These are phyloP conservation scores for Asterionellopsis glacialis DNA, from an alignment of 108 stramenopile species.

Conservation along the genomic window DNA sequence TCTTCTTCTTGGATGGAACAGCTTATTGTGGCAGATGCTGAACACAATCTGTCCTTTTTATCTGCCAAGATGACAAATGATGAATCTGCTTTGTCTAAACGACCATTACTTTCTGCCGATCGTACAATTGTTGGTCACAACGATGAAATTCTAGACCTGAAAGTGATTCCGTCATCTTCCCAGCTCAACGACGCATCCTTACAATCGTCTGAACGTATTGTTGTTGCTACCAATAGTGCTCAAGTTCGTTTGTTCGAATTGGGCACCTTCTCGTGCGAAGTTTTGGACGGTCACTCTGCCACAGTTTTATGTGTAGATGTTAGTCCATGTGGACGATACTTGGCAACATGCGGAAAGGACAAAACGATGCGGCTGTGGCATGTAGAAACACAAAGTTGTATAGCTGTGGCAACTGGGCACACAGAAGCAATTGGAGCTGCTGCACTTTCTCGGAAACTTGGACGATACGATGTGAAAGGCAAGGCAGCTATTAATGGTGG, in stretches of 20 bases:
- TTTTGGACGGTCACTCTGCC: constrained; percentile 91
- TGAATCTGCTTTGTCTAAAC: constrained; percentile 3
- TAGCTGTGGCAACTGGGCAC: constrained; percentile 78
- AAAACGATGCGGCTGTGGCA: constrained; percentile 83
- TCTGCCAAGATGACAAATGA: constrained; percentile 20
- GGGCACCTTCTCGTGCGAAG: constrained; percentile 61
- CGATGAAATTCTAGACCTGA: constrained; percentile 91
- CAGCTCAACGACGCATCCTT: constrained; percentile 16
- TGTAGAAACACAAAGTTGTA: constrained; percentile 30
- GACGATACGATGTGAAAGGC: constrained; percentile 77
- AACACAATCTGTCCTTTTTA: constrained; percentile 86
- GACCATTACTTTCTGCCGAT: constrained; percentile 10
- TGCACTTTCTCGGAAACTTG: constrained; percentile 69
- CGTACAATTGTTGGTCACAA: constrained; percentile 91
- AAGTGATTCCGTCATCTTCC: constrained; percentile 51
- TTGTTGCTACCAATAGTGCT: constrained; percentile 93
- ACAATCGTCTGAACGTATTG: constrained; percentile 46
- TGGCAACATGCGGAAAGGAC: constrained; percentile 92
- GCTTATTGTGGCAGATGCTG: constrained; percentile 84
- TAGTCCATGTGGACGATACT: constrained; percentile 83
- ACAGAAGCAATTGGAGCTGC: constrained; percentile 85
- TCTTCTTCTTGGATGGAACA: constrained; percentile 16
- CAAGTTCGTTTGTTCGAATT: constrained; percentile 88
- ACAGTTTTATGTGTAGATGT: constrained; percentile 90
- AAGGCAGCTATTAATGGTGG: constrained; percentile 80